A percentile compares a stretch with the other conserved stretches of the same genome.
Evolutionary conservation across 495 filamentous ascomycete species (phyloP).

Genomic region (Ramalina peruviana): DNA sequence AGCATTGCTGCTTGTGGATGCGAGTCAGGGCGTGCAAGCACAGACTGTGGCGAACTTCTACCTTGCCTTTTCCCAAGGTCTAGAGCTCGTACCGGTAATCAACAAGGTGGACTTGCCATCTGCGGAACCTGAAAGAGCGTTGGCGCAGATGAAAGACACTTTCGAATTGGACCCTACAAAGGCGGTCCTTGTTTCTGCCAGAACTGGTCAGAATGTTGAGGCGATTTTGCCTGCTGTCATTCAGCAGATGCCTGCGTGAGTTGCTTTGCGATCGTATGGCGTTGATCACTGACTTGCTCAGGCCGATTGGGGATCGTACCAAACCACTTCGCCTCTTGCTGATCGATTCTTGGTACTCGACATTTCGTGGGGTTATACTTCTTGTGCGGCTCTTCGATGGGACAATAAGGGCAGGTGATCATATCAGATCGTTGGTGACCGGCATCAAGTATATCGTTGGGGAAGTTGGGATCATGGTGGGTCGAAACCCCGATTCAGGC

Average conservation of each 20-base stretch:
- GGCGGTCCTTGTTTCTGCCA: conserved; percentile 81
- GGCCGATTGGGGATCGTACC: conserved; percentile 54
- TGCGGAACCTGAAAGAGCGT: conserved; percentile 68
- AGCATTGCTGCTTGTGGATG: conserved; percentile 82
- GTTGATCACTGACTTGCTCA: conserved; percentile 12
- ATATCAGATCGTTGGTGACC: conserved; percentile 72
- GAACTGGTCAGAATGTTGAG: conserved; percentile 79
- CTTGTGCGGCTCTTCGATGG: conserved; percentile 90
- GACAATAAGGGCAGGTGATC: conserved; percentile 65
- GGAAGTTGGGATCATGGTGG: conserved; percentile 80
- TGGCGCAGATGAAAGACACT: conserved; percentile 69
- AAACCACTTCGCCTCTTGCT: conserved; percentile 72
- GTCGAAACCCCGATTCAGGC: too few relatives aligned
- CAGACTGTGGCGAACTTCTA: conserved; percentile 98
- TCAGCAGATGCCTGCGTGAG: conserved; percentile 61
- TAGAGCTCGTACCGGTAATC: conserved; percentile 77
- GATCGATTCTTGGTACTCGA: conserved; percentile 96
- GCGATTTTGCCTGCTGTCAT: conserved; percentile 71
- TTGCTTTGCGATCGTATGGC: not conserved
- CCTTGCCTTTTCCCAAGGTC: conserved; percentile 80
- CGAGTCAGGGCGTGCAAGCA: conserved; percentile 80
- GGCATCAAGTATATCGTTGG: conserved; percentile 79
- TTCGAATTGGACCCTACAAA: conserved; percentile 78
- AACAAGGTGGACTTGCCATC: conserved; percentile 92
- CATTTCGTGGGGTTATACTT: conserved; percentile 84